phyloP scores from a whole-genome alignment of 805 yeast species.

The Isabelozyma pseudorhagii region DNA sequence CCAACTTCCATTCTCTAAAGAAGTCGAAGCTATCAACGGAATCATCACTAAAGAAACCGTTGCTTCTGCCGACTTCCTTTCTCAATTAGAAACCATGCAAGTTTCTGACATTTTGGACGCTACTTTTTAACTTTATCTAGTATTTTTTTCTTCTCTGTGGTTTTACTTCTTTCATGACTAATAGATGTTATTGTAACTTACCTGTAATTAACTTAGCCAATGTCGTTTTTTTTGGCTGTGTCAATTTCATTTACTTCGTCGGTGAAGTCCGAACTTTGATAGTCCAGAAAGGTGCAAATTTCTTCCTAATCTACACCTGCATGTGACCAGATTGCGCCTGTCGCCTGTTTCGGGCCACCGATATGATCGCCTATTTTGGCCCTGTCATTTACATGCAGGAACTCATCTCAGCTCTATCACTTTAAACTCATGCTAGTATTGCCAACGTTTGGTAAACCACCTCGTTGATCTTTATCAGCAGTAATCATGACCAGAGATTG shows the following conservation, averaged over 20 bases:
- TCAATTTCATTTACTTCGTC: too few relatives aligned
- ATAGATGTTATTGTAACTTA: too few relatives aligned
- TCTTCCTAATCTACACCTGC: background rate
- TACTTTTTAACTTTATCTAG: background rate
- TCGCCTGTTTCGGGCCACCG: background rate
- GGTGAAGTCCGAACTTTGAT: too few relatives aligned
- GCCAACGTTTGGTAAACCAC: too few relatives aligned
- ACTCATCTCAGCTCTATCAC: too few relatives aligned
- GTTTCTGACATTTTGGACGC: background rate
- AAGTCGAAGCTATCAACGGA: conserved; percentile 12
- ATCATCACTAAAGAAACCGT: conserved; percentile 8
- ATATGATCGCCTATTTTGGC: background rate
- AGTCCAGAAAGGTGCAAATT: background rate
- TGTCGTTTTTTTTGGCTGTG: too few relatives aligned
- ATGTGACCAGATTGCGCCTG: background rate
- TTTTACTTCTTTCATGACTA: too few relatives aligned
- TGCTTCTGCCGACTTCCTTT: background rate
- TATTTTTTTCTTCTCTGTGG: background rate
- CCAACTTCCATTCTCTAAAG: conserved; percentile 3
- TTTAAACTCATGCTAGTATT: too few relatives aligned
- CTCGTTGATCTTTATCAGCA: too few relatives aligned
- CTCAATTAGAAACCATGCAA: background rate
- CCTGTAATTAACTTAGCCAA: too few relatives aligned
- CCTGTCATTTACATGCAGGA: background rate
- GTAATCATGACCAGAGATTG: too few relatives aligned